A percentile compares a stretch with the other conserved stretches of the same genome.
These are phyloP conservation scores for Rhizophora apiculata DNA, from an alignment of 345 rosid species.

Conservation along the genomic window DNA sequence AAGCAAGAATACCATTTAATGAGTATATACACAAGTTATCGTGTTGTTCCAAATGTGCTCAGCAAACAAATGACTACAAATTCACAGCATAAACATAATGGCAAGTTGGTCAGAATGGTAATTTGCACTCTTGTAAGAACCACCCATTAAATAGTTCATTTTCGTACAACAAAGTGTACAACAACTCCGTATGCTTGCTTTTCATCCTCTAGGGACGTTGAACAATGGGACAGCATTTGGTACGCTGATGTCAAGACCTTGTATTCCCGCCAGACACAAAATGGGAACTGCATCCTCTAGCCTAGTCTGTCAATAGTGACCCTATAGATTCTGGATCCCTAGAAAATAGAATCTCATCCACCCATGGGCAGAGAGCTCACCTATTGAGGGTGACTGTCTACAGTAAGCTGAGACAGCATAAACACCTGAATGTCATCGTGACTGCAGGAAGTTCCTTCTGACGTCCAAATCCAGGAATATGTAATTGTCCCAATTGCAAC, in stretches of 20 bases:
- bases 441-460: constrained; percentile 1
- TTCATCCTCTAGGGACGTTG: neutral
- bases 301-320: constrained; percentile 19
- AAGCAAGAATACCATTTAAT: no score
- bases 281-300: constrained; percentile 22
- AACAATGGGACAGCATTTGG: constrained; percentile 7
- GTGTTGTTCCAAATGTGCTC: no score
- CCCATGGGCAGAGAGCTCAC: no score
- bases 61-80: no score
- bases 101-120: neutral
- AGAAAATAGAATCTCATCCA: constrained; percentile 4
- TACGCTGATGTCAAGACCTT: constrained; percentile 5
- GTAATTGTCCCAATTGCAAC: neutral
- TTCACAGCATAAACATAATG: neutral
- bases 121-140: neutral
- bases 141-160: neutral
- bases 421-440: neutral
- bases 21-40: no score
- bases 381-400: constrained; percentile 3
- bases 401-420: constrained; percentile 8
- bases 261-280: constrained; percentile 20
- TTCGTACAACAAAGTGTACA: neutral
- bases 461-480: neutral
- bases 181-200: neutral
- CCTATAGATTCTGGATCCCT: constrained; percentile 3